Evolutionary conservation across 805 yeast species (phyloP).

Genomic region (Pichia heedii): DNA sequence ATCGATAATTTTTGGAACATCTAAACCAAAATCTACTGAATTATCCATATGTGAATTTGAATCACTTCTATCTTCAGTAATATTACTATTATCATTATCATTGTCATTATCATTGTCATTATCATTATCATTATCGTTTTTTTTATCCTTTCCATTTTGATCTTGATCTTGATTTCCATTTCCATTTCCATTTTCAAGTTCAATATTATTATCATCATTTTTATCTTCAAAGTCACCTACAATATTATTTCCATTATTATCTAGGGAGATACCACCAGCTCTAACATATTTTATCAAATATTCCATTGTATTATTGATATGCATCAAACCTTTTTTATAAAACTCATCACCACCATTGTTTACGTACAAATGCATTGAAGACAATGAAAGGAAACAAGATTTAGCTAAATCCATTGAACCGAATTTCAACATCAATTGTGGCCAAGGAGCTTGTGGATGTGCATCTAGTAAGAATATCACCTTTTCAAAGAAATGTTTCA

Average conservation of each 20-base stretch:
- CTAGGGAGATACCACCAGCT: constrained; percentile 6
- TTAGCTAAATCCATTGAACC: constrained; percentile 51
- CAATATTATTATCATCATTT: not conserved
- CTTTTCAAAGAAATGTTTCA: constrained; percentile 47
- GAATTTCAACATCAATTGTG: constrained; percentile 45
- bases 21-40: constrained; percentile 9
- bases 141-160: not conserved
- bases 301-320: constrained; percentile 49
- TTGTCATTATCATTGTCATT: not conserved
- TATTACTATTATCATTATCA: too few species aligned
- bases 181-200: not conserved
- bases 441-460: constrained; percentile 56
- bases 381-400: constrained; percentile 47
- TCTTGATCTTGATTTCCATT: not conserved
- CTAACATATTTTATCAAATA: constrained; percentile 39
- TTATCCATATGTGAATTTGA: not conserved
- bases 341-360: constrained; percentile 43
- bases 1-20: constrained; percentile 28
- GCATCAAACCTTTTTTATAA: constrained; percentile 43
- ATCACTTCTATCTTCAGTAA: too few species aligned
- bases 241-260: constrained; percentile 8
- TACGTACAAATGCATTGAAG: constrained; percentile 51
- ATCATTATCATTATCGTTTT: not conserved
- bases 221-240: constrained; percentile 10
- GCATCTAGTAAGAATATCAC: constrained; percentile 47